These are phyloP conservation scores for Blastobotrys capitulatus DNA, from an alignment of 1,139 yeast species.

Conservation along the genomic window DNA sequence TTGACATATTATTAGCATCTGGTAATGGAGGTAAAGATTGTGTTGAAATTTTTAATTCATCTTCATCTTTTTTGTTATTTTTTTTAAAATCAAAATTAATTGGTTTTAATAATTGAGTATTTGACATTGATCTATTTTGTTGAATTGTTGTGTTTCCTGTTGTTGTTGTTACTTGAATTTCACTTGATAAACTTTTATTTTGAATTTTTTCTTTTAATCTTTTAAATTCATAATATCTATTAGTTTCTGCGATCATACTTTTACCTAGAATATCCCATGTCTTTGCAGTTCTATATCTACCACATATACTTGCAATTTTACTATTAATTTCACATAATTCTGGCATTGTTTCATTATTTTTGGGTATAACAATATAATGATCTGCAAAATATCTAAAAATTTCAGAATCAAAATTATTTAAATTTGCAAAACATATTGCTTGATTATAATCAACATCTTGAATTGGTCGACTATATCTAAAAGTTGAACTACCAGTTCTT, in stretches of 20 bases:
- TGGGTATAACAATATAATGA: constrained; percentile 30
- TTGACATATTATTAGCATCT: background rate
- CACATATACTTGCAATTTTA: constrained; percentile 49
- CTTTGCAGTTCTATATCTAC: constrained; percentile 54
- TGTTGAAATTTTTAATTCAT: background rate
- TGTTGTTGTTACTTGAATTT: too few species aligned
- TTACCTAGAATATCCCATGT: constrained; percentile 64
- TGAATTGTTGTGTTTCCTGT: background rate
- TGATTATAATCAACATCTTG: constrained; percentile 14
- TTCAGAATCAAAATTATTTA: constrained; percentile 16
- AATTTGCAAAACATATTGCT: constrained; percentile 11
- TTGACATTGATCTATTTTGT: constrained; percentile 1
- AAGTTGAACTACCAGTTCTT: constrained; percentile 7
- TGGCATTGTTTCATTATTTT: constrained; percentile 45
- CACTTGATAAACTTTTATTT: background rate
- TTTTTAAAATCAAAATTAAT: background rate
- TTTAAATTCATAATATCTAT: background rate
- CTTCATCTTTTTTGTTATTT: background rate
- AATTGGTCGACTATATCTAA: constrained; percentile 10
- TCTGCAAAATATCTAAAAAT: constrained; percentile 29
- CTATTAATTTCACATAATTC: constrained; percentile 60
- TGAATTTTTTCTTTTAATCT: background rate
- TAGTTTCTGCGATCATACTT: constrained; percentile 45
- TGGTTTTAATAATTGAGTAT: background rate
- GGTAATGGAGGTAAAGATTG: too few species aligned